phyloP scores from a whole-genome alignment of 768 basidiomycete species.

The Sarcodon sp. region DNA sequence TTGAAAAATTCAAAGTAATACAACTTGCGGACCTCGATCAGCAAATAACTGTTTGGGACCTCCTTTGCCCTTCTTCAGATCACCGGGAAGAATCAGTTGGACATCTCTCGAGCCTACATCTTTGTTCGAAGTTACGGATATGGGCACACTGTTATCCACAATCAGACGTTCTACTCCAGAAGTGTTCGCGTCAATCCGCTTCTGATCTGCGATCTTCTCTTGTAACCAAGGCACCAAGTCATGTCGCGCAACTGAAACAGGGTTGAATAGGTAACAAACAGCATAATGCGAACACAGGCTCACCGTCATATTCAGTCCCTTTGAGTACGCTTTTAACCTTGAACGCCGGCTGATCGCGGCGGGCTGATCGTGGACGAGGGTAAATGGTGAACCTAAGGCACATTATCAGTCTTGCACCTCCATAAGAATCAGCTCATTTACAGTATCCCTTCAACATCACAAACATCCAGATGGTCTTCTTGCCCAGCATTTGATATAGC shows the following conservation, averaged over 20 bases:
- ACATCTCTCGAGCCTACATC: constrained; percentile 24
- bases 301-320: constrained; percentile 66
- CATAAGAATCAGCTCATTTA: constrained; percentile 18
- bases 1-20: background rate
- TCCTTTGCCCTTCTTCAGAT: constrained; percentile 65
- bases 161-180: constrained; percentile 36
- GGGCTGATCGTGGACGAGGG: constrained; percentile 38
- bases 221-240: constrained; percentile 69
- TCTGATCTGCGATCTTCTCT: constrained; percentile 70
- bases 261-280: constrained; percentile 12
- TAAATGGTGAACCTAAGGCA: constrained; percentile 34
- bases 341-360: constrained; percentile 55
- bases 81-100: constrained; percentile 54
- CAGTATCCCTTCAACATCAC: constrained; percentile 77
- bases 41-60: constrained; percentile 55
- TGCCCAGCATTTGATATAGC: constrained; percentile 49
- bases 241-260: constrained; percentile 34
- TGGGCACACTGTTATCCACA: constrained; percentile 22
- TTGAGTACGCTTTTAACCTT: constrained; percentile 76
- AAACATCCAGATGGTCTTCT: constrained; percentile 54
- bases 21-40: constrained; percentile 41
- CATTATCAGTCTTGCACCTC: background rate
- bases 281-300: constrained; percentile 10
- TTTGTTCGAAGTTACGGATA: constrained; percentile 12
- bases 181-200: constrained; percentile 53